These are phyloP conservation scores for Aureobasidium sp. DNA, from an alignment of 2,329 filamentous ascomycete species.

Conservation along the genomic window DNA sequence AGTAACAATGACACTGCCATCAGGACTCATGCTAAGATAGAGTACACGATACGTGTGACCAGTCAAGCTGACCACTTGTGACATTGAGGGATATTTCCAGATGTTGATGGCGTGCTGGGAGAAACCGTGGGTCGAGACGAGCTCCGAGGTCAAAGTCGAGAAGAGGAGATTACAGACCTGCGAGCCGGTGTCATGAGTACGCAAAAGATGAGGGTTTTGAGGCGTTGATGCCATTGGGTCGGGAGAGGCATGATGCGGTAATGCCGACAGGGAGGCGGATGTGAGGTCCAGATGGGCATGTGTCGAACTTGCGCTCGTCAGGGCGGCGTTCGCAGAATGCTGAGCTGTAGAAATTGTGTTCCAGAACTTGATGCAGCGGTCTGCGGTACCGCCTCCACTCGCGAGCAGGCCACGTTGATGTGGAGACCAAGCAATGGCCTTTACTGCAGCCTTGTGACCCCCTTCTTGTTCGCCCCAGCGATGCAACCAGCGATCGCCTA, in stretches of 20 bases:
- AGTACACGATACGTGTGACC: conserved; percentile 95
- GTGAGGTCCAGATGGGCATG: conserved; percentile 17
- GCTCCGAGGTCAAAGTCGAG: conserved; percentile 96
- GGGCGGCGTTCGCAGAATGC: conserved; percentile 33
- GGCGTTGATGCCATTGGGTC: conserved; percentile 30
- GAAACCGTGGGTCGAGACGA: conserved; percentile 95
- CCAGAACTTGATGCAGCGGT: conserved; percentile 96
- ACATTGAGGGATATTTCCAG: conserved; percentile 99
- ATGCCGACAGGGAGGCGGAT: conserved; percentile 20
- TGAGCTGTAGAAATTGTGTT: conserved; percentile 57
- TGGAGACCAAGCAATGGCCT: conserved; percentile 95
- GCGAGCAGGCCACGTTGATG: conserved; percentile 93
- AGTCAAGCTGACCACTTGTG: conserved; percentile 88
- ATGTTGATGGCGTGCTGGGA: conserved; percentile 98
- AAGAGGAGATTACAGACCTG: conserved; percentile 98
- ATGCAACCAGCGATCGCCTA: conserved; percentile 84
- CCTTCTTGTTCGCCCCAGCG: conserved; percentile 92
- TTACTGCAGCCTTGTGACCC: conserved; percentile 94
- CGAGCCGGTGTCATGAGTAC: conserved; percentile 91
- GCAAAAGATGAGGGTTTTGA: conserved; percentile 46
- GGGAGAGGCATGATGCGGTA: conserved; percentile 25
- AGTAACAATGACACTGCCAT: conserved; percentile 88
- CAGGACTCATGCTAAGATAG: conserved; percentile 94
- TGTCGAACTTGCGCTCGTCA: conserved; percentile 21
- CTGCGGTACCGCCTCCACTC: conserved; percentile 89